A percentile compares a stretch with the other conserved stretches of the same genome.
phyloP scores from a whole-genome alignment of 1,139 yeast species.

The Sugiyamaella castrensis region DNA sequence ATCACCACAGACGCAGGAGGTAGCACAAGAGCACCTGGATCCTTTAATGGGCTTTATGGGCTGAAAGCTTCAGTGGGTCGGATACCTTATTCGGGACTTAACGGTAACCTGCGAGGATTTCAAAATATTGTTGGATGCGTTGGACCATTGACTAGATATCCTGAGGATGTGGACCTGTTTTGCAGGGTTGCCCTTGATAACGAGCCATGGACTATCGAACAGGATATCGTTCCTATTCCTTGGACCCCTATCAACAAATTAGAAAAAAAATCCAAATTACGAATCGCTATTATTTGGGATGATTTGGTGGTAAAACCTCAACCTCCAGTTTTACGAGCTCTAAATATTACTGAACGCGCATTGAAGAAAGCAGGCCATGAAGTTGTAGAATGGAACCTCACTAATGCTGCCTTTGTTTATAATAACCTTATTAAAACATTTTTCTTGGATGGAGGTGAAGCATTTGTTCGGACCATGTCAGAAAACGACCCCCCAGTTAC shows the following conservation, averaged over 20 bases:
- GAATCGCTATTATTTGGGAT: no score
- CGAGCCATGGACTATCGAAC: conserved; percentile 59
- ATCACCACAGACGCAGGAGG: conserved; percentile 70
- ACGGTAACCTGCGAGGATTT: neutral
- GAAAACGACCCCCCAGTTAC: neutral
- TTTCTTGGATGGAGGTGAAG: conserved; percentile 7
- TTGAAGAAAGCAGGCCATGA: conserved; percentile 41
- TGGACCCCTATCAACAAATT: no score
- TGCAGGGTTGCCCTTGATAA: conserved; percentile 51
- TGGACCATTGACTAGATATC: conserved; percentile 48
- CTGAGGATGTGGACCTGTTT: conserved; percentile 58
- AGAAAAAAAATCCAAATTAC: no score
- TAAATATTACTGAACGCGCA: conserved; percentile 9
- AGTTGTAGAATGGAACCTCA: conserved; percentile 33
- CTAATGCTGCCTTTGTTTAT: conserved; percentile 1
- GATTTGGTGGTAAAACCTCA: conserved; percentile 14
- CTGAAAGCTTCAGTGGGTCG: conserved; percentile 49
- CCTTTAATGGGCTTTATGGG: conserved; percentile 53
- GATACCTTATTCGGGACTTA: conserved; percentile 38
- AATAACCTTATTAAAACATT: conserved; percentile 1
- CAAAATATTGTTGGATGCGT: conserved; percentile 41
- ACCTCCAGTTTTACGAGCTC: conserved; percentile 5
- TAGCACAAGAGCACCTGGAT: conserved; percentile 55
- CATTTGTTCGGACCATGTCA: neutral
- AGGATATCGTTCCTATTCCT: conserved; percentile 47